These are phyloP conservation scores for Colletotrichum incanum DNA, from an alignment of 2,329 filamentous ascomycete species.

Conservation along the genomic window DNA sequence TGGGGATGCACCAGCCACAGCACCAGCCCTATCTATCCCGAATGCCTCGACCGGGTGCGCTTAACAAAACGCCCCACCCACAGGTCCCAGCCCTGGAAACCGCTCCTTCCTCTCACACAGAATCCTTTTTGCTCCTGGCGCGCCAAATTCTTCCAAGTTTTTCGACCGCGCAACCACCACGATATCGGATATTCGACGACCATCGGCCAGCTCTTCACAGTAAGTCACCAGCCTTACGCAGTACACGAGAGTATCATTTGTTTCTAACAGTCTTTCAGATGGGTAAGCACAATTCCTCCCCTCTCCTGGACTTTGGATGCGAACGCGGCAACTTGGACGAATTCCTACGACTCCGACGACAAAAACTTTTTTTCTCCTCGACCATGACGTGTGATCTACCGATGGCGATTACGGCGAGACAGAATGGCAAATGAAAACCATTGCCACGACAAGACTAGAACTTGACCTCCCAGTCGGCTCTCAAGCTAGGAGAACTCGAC, in stretches of 20 bases:
- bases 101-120: constrained; percentile 16
- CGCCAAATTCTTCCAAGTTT: constrained; percentile 31
- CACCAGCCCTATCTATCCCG: constrained; percentile 1
- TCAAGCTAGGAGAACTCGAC: too few species aligned
- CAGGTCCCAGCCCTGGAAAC: constrained; percentile 25
- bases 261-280: constrained; percentile 66
- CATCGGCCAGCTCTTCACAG: constrained; percentile 45
- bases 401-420: neutral
- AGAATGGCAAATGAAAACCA: neutral
- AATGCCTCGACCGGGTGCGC: constrained; percentile 20
- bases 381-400: neutral
- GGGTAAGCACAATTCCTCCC: constrained; percentile 67
- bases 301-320: constrained; percentile 15
- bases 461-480: neutral
- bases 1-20: constrained; percentile 19
- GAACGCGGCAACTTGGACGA: constrained; percentile 27
- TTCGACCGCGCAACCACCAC: constrained; percentile 44
- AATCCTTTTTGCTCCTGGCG: constrained; percentile 27
- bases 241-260: constrained; percentile 15
- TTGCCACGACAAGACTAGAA: neutral
- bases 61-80: constrained; percentile 25
- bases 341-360: constrained; percentile 33
- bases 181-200: constrained; percentile 44
- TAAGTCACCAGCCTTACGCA: constrained; percentile 36
- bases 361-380: neutral